Evolutionary conservation across 148 eudicot genomes (phyloP).

Genomic region (Rhododendron henanense): DNA sequence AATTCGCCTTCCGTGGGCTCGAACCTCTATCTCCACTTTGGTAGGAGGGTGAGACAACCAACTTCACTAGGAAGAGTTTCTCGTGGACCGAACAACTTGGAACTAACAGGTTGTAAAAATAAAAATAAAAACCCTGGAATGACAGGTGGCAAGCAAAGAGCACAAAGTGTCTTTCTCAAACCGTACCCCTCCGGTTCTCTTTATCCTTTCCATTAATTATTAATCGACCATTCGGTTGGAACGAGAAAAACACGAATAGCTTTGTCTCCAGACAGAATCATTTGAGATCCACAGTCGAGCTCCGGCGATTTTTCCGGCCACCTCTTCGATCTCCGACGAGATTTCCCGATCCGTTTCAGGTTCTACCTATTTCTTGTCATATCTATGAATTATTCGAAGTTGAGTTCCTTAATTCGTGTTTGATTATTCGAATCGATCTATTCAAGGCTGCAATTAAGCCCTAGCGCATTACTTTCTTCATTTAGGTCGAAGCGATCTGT

Average conservation of each 20-base stretch:
- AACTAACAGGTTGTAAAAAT: no score
- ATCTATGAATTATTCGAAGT: background rate
- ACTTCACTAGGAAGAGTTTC: no score
- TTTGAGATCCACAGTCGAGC: background rate
- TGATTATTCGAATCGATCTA: background rate
- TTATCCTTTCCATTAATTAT: background rate
- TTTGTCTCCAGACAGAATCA: background rate
- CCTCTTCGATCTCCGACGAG: background rate
- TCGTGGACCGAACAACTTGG: background rate
- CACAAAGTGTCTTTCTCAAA: background rate
- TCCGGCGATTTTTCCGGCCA: background rate
- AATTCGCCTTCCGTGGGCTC: no score
- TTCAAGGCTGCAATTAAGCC: background rate
- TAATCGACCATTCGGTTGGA: background rate
- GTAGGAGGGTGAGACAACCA: no score
- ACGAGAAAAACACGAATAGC: background rate
- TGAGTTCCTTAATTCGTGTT: background rate
- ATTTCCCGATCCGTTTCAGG: background rate
- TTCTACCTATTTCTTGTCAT: background rate
- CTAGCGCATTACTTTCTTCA: background rate
- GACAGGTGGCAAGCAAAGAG: background rate
- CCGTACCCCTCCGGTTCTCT: background rate
- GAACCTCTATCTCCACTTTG: no score
- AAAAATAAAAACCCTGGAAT: background rate
- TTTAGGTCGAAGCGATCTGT: background rate